A percentile compares a stretch with the other conserved stretches of the same genome.
phyloP scores from a whole-genome alignment of 148 eudicot genomes.

The Pouteria glomerata region DNA sequence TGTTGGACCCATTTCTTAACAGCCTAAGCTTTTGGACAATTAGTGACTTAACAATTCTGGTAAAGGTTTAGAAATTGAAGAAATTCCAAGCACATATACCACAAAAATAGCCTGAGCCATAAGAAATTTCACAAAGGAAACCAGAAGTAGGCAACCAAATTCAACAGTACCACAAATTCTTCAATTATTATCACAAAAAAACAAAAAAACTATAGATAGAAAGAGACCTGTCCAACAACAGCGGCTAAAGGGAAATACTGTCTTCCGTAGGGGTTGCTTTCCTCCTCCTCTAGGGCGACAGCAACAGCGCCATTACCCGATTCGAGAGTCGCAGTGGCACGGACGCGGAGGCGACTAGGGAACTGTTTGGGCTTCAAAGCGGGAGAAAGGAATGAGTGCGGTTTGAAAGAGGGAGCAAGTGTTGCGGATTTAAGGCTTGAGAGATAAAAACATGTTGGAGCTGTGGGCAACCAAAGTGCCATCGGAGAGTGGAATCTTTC shows the following conservation, averaged over 20 bases:
- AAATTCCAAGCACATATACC: neutral
- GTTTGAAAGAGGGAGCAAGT: slow-evolving; percentile 12
- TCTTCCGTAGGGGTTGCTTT: slow-evolving; percentile 9
- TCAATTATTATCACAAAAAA: neutral
- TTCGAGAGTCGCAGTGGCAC: slow-evolving; percentile 57
- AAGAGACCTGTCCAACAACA: slow-evolving; percentile 82
- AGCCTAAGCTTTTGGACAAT: too few relatives aligned
- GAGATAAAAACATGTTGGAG: slow-evolving; percentile 13
- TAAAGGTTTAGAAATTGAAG: too few relatives aligned
- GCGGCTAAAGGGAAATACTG: slow-evolving; percentile 91
- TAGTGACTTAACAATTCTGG: too few relatives aligned
- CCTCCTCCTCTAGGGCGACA: slow-evolving; percentile 19
- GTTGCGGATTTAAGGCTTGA: slow-evolving; percentile 15
- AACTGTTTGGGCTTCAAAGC: slow-evolving; percentile 8
- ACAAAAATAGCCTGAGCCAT: neutral
- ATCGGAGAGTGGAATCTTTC: neutral
- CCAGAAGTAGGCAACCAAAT: neutral
- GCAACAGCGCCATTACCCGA: slow-evolving; percentile 66
- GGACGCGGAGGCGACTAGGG: slow-evolving; percentile 22
- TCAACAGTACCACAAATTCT: neutral
- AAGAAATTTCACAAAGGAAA: neutral
- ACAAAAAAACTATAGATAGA: neutral
- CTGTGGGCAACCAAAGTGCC: slow-evolving; percentile 15
- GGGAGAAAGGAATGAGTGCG: slow-evolving; percentile 14
- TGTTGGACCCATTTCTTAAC: too few relatives aligned